Conservation (phyloP, 495 filamentous ascomycete species). For the Haplographium delicatum region DNA sequence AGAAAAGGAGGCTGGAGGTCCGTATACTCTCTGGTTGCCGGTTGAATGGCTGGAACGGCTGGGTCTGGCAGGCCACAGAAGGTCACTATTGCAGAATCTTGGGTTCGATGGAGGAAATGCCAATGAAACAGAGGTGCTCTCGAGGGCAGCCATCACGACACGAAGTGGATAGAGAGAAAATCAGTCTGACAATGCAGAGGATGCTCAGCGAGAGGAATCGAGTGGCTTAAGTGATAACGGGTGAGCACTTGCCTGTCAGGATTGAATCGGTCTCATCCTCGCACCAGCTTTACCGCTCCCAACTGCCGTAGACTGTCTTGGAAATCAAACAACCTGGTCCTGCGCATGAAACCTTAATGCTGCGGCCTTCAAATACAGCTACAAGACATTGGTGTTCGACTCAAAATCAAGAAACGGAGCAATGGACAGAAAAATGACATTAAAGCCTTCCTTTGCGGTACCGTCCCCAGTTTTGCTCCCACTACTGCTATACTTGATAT, state of each 20-base stretch:
- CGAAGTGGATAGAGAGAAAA: constrained; percentile 13
- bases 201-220: constrained; percentile 20
- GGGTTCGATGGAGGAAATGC: constrained; percentile 11
- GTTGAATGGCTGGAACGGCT: constrained; percentile 8
- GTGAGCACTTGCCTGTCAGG: neutral
- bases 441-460: no score
- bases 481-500: no score
- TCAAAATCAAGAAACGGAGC: no score
- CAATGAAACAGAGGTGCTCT: constrained; percentile 19
- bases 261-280: neutral
- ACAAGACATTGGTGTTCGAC: no score
- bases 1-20: neutral
- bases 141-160: constrained; percentile 17
- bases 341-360: constrained; percentile 18
- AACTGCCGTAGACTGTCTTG: constrained; percentile 18
- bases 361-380: no score
- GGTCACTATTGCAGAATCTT: constrained; percentile 7
- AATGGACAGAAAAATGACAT: no score
- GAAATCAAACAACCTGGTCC: constrained; percentile 15
- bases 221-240: constrained; percentile 19
- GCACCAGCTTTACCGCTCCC: constrained; percentile 11
- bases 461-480: no score
- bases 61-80: constrained; percentile 12
- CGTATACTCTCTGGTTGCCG: constrained; percentile 15
- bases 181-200: constrained; percentile 11